phyloP scores from a whole-genome alignment of 1,284 basidiomycete genomes.

The Papiliotrema fonsecae region DNA sequence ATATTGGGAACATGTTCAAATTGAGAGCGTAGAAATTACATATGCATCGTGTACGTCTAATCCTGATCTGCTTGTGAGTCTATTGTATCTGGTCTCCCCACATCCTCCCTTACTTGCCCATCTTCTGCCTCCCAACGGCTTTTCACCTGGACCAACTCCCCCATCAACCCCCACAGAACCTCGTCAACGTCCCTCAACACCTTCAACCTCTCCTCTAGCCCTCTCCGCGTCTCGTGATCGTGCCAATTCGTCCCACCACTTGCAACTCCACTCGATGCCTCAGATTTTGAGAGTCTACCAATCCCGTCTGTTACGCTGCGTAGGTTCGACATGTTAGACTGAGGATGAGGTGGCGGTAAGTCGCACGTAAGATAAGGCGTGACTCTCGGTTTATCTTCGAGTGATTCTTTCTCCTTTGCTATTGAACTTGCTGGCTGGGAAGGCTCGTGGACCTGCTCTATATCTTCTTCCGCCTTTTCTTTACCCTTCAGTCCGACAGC shows the following conservation, averaged over 20 bases:
- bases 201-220: slow-evolving; percentile 70
- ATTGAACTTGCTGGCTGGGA: too few relatives aligned
- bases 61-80: too few relatives aligned
- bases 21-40: too few relatives aligned
- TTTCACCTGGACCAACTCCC: slow-evolving; percentile 68
- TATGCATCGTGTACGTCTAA: too few relatives aligned
- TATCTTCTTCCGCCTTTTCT: slow-evolving; percentile 8
- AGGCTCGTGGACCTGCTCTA: background rate
- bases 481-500: slow-evolving; percentile 9
- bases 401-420: too few relatives aligned
- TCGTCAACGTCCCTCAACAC: slow-evolving; percentile 69
- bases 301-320: background rate
- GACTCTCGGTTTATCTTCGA: slow-evolving; percentile 1
- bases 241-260: slow-evolving; percentile 6
- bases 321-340: background rate
- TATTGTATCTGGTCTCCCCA: too few relatives aligned
- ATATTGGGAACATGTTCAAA: too few relatives aligned
- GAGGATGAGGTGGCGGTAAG: background rate
- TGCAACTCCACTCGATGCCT: too few relatives aligned
- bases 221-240: slow-evolving; percentile 44
- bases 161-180: slow-evolving; percentile 63
- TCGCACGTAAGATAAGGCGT: slow-evolving; percentile 10
- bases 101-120: background rate
- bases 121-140: slow-evolving; percentile 53
- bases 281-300: too few relatives aligned